Evolutionary conservation across 2,329 filamentous ascomycete genomes (phyloP).

Genomic region (Fusarium nurragi): DNA sequence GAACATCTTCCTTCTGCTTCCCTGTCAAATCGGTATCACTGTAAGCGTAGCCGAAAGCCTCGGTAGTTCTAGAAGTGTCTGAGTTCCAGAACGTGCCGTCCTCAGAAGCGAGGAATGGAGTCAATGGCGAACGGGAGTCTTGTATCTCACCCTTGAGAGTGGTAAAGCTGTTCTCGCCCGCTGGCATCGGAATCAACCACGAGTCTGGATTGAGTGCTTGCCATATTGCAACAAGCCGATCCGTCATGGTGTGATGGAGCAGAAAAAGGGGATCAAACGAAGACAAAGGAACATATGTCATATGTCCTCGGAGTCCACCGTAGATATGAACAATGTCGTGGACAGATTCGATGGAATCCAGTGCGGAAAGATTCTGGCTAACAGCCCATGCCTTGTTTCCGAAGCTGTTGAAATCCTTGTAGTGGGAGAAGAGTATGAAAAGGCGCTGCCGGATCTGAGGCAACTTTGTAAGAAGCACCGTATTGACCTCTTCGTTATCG

Average conservation of each 20-base stretch:
- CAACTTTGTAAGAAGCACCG: conserved; percentile 57
- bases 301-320: conserved; percentile 70
- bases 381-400: conserved; percentile 73
- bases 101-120: conserved; percentile 70
- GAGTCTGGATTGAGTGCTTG: conserved; percentile 75
- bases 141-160: conserved; percentile 63
- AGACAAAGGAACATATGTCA: conserved; percentile 75
- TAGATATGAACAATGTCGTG: conserved; percentile 71
- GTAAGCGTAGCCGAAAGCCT: conserved; percentile 78
- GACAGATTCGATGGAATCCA: conserved; percentile 72
- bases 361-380: conserved; percentile 56
- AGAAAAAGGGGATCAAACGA: conserved; percentile 84
- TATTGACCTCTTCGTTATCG: conserved; percentile 66
- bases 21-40: conserved; percentile 61
- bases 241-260: conserved; percentile 79
- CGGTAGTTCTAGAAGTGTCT: conserved; percentile 65
- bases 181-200: conserved; percentile 68
- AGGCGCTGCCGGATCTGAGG: conserved; percentile 69
- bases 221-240: conserved; percentile 81
- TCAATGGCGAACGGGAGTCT: conserved; percentile 66
- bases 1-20: conserved; percentile 40
- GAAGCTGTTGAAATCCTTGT: conserved; percentile 73
- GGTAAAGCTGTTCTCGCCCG: conserved; percentile 69
- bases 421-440: conserved; percentile 73
- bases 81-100: conserved; percentile 75